phyloP scores from a whole-genome alignment of 129 eudicot genomes.

The Chrysanthemum makinoi region DNA sequence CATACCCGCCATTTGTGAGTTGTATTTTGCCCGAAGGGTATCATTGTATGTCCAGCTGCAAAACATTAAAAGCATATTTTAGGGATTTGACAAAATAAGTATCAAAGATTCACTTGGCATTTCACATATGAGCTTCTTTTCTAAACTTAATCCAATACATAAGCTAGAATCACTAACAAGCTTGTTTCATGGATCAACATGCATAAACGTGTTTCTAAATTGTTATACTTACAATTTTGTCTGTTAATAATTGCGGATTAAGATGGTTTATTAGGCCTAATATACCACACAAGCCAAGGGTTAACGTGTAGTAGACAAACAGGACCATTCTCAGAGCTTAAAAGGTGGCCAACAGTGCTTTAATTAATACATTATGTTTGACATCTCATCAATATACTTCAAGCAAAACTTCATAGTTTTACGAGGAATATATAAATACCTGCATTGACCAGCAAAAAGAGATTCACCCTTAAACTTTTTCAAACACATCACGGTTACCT shows the following conservation, averaged over 20 bases:
- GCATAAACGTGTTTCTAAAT: neutral
- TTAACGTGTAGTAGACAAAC: too few relatives aligned
- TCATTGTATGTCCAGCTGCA: conserved; percentile 93
- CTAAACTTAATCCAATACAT: conserved; percentile 3
- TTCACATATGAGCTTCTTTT: neutral
- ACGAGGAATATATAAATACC: too few relatives aligned
- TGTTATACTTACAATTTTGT: neutral
- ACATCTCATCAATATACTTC: too few relatives aligned
- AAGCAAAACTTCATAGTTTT: too few relatives aligned
- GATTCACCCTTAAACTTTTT: too few relatives aligned
- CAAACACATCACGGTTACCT: too few relatives aligned
- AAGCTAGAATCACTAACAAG: neutral
- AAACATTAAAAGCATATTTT: neutral
- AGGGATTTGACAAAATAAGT: neutral
- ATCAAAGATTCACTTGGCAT: conserved; percentile 3
- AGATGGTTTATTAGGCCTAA: neutral
- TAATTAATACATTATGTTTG: too few relatives aligned
- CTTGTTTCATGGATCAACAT: neutral
- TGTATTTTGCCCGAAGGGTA: conserved; percentile 77
- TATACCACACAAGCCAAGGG: neutral
- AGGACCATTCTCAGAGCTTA: too few relatives aligned
- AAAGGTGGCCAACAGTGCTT: too few relatives aligned
- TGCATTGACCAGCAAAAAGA: too few relatives aligned
- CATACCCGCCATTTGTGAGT: conserved; percentile 93
- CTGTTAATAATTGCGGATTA: neutral